These are phyloP conservation scores for Podaxis sp. DNA, from an alignment of 768 basidiomycete genomes.

Conservation along the genomic window DNA sequence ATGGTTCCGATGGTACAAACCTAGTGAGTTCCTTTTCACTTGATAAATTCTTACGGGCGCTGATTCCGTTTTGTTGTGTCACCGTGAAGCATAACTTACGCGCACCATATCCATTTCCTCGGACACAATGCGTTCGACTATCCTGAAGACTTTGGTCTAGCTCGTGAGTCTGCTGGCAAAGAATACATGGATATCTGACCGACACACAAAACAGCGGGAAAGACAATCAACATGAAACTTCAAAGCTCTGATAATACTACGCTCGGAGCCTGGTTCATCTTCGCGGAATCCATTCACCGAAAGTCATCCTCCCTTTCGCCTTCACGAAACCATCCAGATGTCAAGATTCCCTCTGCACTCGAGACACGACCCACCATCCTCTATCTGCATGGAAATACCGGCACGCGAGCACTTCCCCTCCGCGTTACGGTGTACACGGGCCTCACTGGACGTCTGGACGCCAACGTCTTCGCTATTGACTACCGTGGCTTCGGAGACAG, in stretches of 20 bases:
- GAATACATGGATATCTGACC: background rate
- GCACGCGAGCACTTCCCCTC: conserved; percentile 51
- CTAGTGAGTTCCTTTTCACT: conserved; percentile 25
- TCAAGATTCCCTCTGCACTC: conserved; percentile 33
- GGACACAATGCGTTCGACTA: conserved; percentile 37
- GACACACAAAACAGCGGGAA: conserved; percentile 44
- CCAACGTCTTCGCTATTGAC: conserved; percentile 68
- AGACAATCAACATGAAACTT: conserved; percentile 58
- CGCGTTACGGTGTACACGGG: conserved; percentile 53
- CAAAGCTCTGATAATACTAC: conserved; percentile 62
- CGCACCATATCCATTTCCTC: conserved; percentile 36
- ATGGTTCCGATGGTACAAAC: conserved; percentile 41
- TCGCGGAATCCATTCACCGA: conserved; percentile 51
- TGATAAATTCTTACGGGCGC: conserved; percentile 3
- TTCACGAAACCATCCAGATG: conserved; percentile 28
- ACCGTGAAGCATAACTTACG: conserved; percentile 33
- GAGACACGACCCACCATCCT: conserved; percentile 54
- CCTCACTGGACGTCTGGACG: conserved; percentile 49
- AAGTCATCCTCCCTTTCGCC: conserved; percentile 26
- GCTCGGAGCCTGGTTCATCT: conserved; percentile 68
- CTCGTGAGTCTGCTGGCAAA: conserved; percentile 31
- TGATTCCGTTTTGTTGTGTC: background rate
- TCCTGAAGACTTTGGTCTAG: conserved; percentile 41
- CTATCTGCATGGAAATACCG: conserved; percentile 76
- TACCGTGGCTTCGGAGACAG: conserved; percentile 81